phyloP scores from a whole-genome alignment of 331 rosid species.

The Erythrophleum ivorense region DNA sequence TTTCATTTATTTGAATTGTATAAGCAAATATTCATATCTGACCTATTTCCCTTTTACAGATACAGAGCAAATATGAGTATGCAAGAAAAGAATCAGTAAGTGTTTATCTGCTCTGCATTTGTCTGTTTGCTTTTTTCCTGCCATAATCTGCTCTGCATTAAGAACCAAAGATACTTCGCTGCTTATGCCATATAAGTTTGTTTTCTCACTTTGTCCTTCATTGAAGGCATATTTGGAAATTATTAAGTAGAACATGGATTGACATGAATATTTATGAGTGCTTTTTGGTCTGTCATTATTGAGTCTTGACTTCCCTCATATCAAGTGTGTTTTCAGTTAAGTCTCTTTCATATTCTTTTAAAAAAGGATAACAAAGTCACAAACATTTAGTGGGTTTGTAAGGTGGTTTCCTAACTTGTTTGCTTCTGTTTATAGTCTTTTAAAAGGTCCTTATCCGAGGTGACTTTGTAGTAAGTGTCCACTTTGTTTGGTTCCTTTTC shows the following conservation, averaged over 20 bases:
- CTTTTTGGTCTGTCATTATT: not conserved
- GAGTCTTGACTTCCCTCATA: not conserved
- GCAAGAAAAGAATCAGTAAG: slow-evolving; percentile 72
- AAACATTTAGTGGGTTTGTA: slow-evolving; percentile 11
- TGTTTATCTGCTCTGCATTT: not conserved
- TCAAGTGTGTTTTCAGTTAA: not conserved
- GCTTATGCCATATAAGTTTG: not conserved
- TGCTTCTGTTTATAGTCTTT: slow-evolving; percentile 54
- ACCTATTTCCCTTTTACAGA: slow-evolving; percentile 55
- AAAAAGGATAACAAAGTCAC: not conserved
- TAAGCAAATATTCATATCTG: slow-evolving; percentile 34
- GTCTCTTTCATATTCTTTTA: not conserved
- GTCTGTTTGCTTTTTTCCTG: not conserved
- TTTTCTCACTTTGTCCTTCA: not conserved
- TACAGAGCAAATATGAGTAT: slow-evolving; percentile 82
- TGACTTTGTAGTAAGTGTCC: slow-evolving; percentile 70
- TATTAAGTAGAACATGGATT: not conserved
- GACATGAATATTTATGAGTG: not conserved
- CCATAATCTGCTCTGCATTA: not conserved
- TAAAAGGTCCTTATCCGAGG: too few relatives aligned
- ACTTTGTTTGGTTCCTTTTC: slow-evolving; percentile 71
- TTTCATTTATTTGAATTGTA: slow-evolving; percentile 31
- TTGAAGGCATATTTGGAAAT: not conserved
- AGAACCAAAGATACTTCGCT: not conserved
- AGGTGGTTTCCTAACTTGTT: slow-evolving; percentile 35